Conservation (phyloP, 2,329 filamentous ascomycete genomes). For the Colletotrichum caudatum region DNA sequence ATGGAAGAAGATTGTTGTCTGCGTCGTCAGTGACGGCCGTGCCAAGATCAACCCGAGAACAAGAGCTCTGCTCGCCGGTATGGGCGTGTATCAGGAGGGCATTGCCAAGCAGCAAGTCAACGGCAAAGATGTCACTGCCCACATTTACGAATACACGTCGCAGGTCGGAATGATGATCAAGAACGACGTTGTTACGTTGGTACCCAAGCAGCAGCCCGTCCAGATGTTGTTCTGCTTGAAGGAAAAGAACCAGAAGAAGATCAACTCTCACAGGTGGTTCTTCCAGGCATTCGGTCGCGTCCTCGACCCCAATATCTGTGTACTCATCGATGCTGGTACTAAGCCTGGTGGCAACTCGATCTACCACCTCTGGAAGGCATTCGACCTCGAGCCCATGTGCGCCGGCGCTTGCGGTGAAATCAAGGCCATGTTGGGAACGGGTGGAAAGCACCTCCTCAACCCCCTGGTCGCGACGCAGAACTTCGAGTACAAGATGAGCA, state of each 20-base stretch:
- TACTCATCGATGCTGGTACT: slow-evolving; percentile 95
- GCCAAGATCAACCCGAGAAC: slow-evolving; percentile 96
- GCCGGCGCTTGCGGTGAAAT: slow-evolving; percentile 98
- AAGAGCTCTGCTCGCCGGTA: slow-evolving; percentile 86
- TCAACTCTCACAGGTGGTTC: slow-evolving; percentile 99
- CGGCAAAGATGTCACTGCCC: slow-evolving; percentile 93
- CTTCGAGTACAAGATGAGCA: slow-evolving; percentile 99
- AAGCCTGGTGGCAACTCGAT: slow-evolving; percentile 94
- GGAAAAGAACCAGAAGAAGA: slow-evolving; percentile 99
- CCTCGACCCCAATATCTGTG: slow-evolving; percentile 95
- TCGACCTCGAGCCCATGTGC: slow-evolving; percentile 97
- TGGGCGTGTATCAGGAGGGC: slow-evolving; percentile 98
- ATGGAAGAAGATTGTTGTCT: slow-evolving; percentile 99
- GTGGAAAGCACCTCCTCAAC: slow-evolving; percentile 89
- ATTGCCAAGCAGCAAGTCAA: slow-evolving; percentile 99
- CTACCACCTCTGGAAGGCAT: slow-evolving; percentile 98
- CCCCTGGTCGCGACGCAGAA: slow-evolving; percentile 96
- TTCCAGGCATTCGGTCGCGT: slow-evolving; percentile 96
- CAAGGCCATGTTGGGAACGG: slow-evolving; percentile 92
- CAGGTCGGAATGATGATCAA: slow-evolving; percentile 90
- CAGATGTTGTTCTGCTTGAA: slow-evolving; percentile 98
- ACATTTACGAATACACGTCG: slow-evolving; percentile 96
- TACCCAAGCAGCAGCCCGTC: slow-evolving; percentile 88
- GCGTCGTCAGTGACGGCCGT: slow-evolving; percentile 95
- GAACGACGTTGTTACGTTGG: slow-evolving; percentile 86